Base-by-base conservation (phyloP, 495 filamentous ascomycete genomes). In the Echria macrotheca region DNA sequence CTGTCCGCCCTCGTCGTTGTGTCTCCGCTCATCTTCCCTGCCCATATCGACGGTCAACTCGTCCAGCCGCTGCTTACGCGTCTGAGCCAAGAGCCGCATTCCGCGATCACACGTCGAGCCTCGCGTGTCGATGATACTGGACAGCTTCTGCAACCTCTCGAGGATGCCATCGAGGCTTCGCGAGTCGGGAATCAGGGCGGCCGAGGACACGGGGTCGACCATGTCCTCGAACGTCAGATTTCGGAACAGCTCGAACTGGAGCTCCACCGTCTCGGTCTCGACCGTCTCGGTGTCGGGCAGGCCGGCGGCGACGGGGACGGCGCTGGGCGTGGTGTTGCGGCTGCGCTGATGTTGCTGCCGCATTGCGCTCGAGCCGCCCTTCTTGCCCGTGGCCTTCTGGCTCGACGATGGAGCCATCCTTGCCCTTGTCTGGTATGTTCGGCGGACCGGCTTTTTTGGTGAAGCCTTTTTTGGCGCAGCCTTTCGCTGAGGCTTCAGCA, bases 241-340 rank as follows among this genome's bases (percentile, higher is more conserved):
- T 69, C 70, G 62, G 70, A 78, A 55, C 31, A 67, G 52, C 32
- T 75, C 66, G 40, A 73, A 68, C 44, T 64, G 61, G 14, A 87
- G 72, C 41, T 84, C 83, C 25, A 84, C 75, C 21, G 80, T 76
- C 52, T 83, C 77, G 50, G 82, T 84, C 41, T 84, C 78, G 53
- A 81, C 75, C 24, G 74, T 69, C 18, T 82, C 74, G 44, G 77
- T 64, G 18, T 78, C 73, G 10, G 72, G 70, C 44, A 77, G 66
- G 24, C 67, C 70, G 50, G 74, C 64, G 36, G 62, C 71, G 42
- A 69, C 60, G 19, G 76, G 67, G 32, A 74, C 71, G 54, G 73
- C 79, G 31, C 85, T 85, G 29, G 89, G 89, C 3, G 89, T 95
- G 9, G 87, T 90, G 66, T 93, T 91, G 57, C 89, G 84, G 60